Evolutionary conservation across 2,329 filamentous ascomycete genomes (phyloP).

Genomic region (Paraphoma chrysanthemicola): DNA sequence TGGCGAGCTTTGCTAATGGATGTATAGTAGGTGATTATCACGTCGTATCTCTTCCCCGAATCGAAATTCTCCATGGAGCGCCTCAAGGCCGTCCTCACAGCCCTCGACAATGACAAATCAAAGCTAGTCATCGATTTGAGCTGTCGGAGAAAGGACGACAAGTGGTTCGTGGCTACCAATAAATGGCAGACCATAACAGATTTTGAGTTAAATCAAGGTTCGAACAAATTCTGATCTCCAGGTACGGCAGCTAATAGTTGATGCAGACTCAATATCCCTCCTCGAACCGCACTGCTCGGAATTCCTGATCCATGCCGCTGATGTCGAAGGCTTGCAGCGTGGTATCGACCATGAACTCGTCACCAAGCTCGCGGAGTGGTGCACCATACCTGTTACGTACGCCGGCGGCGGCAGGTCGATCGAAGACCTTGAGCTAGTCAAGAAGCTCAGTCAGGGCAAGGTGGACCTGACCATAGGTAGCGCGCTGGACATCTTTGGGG

Average conservation of each 20-base stretch:
- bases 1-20: not conserved
- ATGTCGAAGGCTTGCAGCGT: conserved; percentile 91
- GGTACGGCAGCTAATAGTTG: not conserved
- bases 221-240: conserved; percentile 6
- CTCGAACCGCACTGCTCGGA: conserved; percentile 94
- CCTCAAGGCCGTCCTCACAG: conserved; percentile 74
- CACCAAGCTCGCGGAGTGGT: conserved; percentile 79
- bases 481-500: conserved; percentile 94
- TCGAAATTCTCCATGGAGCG: conserved; percentile 80
- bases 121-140: conserved; percentile 95
- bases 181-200: conserved; percentile 99
- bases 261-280: conserved; percentile 74
- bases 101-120: conserved; percentile 74
- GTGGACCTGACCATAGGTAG: conserved; percentile 96
- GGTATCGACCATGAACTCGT: conserved; percentile 91
- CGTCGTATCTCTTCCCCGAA: conserved; percentile 89
- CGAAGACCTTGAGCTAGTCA: conserved; percentile 82
- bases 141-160: conserved; percentile 77
- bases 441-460: conserved; percentile 76
- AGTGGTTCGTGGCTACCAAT: conserved; percentile 98
- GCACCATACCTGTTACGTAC: conserved; percentile 91
- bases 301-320: conserved; percentile 95
- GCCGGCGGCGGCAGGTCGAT: conserved; percentile 89
- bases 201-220: conserved; percentile 90
- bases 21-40: conserved; percentile 84